phyloP scores from a whole-genome alignment of 352 stramenopile species.

The Pythium aquatile region DNA sequence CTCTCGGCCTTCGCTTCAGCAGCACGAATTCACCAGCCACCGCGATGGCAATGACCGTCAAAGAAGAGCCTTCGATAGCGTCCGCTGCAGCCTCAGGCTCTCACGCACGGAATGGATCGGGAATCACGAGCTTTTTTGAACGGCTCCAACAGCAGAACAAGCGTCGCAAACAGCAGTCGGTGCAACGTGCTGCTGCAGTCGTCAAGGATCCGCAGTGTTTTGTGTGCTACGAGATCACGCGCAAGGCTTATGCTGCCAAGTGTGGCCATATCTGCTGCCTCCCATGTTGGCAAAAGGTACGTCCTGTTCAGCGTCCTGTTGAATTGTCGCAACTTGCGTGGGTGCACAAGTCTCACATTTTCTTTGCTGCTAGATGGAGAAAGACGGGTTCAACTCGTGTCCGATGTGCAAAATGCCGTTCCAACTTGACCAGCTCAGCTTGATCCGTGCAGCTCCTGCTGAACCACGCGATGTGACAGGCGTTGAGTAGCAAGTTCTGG shows the following conservation, averaged over 20 bases:
- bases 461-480: constrained; percentile 2
- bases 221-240: constrained; percentile 82
- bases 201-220: constrained; percentile 81
- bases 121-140: constrained; percentile 53
- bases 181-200: constrained; percentile 36
- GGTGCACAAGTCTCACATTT: constrained; percentile 1
- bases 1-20: constrained; percentile 30
- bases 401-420: constrained; percentile 76
- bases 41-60: neutral
- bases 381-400: constrained; percentile 68
- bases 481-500: constrained; percentile 5
- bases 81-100: neutral
- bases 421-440: constrained; percentile 62
- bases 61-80: neutral
- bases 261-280: constrained; percentile 86
- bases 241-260: constrained; percentile 70
- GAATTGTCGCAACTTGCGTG: neutral
- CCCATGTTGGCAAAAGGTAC: constrained; percentile 83
- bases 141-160: constrained; percentile 65
- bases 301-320: neutral
- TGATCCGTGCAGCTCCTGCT: constrained; percentile 53
- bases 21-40: neutral
- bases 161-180: constrained; percentile 35
- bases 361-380: constrained; percentile 34
- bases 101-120: neutral